These are phyloP conservation scores for Mycena rebaudengoi DNA, from an alignment of 768 basidiomycete genomes.

Conservation along the genomic window DNA sequence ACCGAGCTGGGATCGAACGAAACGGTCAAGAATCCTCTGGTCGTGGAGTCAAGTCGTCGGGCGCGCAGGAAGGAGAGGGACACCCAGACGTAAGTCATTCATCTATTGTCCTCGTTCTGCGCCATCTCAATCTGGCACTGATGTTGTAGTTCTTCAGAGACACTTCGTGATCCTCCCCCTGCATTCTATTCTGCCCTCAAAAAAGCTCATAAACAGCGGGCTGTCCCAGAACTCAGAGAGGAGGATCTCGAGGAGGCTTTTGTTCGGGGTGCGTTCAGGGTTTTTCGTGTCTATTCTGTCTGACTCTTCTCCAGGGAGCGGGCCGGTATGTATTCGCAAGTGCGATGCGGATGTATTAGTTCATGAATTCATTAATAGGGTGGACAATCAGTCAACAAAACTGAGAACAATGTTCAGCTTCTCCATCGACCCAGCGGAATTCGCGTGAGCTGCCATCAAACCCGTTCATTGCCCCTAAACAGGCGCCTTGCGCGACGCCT, in stretches of 20 bases:
- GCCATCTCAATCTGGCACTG: slow-evolving; percentile 24
- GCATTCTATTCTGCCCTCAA: slow-evolving; percentile 76
- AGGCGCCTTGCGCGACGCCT: slow-evolving; percentile 77
- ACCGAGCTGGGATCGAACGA: slow-evolving; percentile 91
- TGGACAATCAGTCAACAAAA: slow-evolving; percentile 98
- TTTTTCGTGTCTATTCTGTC: not conserved
- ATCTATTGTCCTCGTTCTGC: slow-evolving; percentile 24
- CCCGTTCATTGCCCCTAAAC: slow-evolving; percentile 84
- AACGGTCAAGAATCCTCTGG: slow-evolving; percentile 71
- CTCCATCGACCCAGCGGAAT: slow-evolving; percentile 90
- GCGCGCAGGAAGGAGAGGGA: slow-evolving; percentile 54
- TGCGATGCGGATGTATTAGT: slow-evolving; percentile 25
- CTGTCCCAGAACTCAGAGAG: slow-evolving; percentile 74
- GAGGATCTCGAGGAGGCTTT: slow-evolving; percentile 88
- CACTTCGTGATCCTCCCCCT: slow-evolving; percentile 37
- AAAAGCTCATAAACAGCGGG: slow-evolving; percentile 70
- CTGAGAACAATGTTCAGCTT: slow-evolving; percentile 89
- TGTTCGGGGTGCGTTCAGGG: slow-evolving; percentile 70
- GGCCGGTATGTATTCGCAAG: slow-evolving; percentile 63
- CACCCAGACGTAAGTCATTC: slow-evolving; percentile 31
- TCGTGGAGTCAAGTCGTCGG: slow-evolving; percentile 56
- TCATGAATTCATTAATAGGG: slow-evolving; percentile 54
- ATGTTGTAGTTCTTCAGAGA: slow-evolving; percentile 27
- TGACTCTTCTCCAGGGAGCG: slow-evolving; percentile 65
- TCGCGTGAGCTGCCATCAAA: slow-evolving; percentile 88